Base-by-base conservation (phyloP, 2,329 filamentous ascomycete species). In the Trichoderma sp. region DNA sequence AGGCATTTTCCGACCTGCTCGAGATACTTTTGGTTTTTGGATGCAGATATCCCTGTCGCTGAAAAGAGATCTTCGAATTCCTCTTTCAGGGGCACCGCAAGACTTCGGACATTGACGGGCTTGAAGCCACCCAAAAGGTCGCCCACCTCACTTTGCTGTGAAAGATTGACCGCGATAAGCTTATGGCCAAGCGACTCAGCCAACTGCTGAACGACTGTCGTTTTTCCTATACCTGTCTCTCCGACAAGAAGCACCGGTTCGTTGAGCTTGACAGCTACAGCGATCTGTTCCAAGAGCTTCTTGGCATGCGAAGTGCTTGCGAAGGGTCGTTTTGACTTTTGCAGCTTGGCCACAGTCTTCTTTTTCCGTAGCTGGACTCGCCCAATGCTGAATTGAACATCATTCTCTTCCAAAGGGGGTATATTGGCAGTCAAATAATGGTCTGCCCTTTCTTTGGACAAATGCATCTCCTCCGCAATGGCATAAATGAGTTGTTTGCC, bases 201-300 rank as follows among this genome's bases (percentile, higher is more conserved):
- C 71, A 99, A 85, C 79, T 98, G 94, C 80, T 99, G 96, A 15
- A 99, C 91, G 30, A 96, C 93, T 0, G 96, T 97, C 0, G 96
- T 99, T 83, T 99, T 99, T 77, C 96, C 96, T 65, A 97, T 98
- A 84, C 96, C 96, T 8, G 96, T 99, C 83, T 99, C 96, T 79
- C 96, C 96, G n/a, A 99, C 96, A 32, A 99, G 89, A 21, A 99
- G 84, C 1, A 97, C 89, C 4, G 97, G 94, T 78, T 99, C 96
- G n/a, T 89, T 88, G 77, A 94, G 89, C 73, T 92, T 90, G 6
- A 98, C 89, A 1, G 94, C 92, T 47, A 93, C 91, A 1, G 93
- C 90, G 70, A 98, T 92, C 79, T 97, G 93, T 80, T 99, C 97
- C 65, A 99, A 88, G 14, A 97, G 86, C 73, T 92, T 89, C 74